Percentiles rank a stretch among this genome's conserved stretches.
Evolutionary conservation across 1,284 basidiomycete species (phyloP).

Genomic region (Ustilago hordei): DNA sequence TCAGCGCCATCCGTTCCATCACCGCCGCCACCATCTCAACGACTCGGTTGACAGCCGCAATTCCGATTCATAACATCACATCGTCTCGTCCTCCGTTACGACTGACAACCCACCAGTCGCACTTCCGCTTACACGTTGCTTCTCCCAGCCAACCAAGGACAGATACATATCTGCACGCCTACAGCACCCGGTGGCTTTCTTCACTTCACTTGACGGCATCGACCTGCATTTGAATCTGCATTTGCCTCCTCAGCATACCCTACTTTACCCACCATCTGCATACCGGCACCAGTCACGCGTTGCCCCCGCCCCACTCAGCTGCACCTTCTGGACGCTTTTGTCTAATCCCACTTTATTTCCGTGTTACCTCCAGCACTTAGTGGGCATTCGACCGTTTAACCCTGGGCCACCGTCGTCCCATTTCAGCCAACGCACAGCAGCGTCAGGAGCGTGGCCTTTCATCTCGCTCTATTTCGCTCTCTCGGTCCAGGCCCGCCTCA

Average conservation of each 20-base stretch:
- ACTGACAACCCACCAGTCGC: not conserved
- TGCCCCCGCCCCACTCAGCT: not conserved
- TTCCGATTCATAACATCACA: not conserved
- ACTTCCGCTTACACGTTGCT: constrained; percentile 6
- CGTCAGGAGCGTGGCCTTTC: constrained; percentile 9
- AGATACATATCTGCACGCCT: constrained; percentile 7
- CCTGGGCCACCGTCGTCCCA: constrained; percentile 8
- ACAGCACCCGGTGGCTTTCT: constrained; percentile 1
- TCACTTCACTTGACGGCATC: not conserved
- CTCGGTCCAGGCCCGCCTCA: no score
- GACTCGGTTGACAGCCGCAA: not conserved
- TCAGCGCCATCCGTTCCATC: not conserved
- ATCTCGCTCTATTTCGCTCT: constrained; percentile 13
- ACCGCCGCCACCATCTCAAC: constrained; percentile 6
- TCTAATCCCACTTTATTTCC: no score
- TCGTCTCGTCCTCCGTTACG: not conserved
- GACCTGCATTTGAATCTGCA: not conserved
- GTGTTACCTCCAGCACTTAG: no score
- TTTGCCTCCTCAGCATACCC: not conserved
- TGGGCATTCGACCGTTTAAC: constrained; percentile 12
- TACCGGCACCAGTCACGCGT: not conserved
- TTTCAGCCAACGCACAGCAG: not conserved
- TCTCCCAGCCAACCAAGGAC: constrained; percentile 3
- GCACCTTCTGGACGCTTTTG: constrained; percentile 1
- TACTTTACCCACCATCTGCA: not conserved